Evolutionary conservation across 768 basidiomycete species (phyloP).

Genomic region (Mycena latifolia): DNA sequence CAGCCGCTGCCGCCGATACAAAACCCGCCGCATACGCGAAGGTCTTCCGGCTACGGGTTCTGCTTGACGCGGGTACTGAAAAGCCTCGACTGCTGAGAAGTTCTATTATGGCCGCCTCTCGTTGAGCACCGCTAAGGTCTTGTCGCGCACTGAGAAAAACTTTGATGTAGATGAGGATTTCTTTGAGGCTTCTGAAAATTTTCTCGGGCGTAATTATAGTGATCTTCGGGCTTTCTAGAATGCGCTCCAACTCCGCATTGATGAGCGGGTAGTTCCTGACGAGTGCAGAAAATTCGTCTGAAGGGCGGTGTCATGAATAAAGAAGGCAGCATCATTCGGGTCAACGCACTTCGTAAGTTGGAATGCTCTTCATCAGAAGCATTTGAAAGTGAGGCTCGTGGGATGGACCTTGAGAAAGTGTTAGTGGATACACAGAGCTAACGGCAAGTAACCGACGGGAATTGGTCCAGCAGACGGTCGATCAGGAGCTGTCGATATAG

Average conservation of each 20-base stretch:
- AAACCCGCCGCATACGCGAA: too few relatives aligned
- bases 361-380: conserved; percentile 1
- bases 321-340: background rate
- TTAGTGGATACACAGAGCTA: background rate
- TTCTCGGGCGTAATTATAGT: background rate
- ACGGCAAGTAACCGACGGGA: conserved; percentile 2
- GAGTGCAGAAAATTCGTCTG: background rate
- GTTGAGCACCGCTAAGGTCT: conserved; percentile 6
- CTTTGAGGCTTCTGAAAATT: conserved; percentile 13
- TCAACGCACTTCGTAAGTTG: background rate
- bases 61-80: background rate
- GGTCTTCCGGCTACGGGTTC: background rate
- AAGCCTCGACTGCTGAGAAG: background rate
- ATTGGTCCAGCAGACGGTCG: conserved; percentile 4
- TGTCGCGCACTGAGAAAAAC: conserved; percentile 1
- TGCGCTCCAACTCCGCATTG: background rate
- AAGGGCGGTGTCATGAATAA: background rate
- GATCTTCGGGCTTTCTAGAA: background rate
- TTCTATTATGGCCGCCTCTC: background rate
- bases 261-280: background rate
- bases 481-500: background rate
- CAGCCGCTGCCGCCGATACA: background rate
- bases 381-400: background rate
- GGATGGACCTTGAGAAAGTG: background rate
- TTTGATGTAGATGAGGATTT: conserved; percentile 8